Conservation (phyloP, 148 eudicot species). For the Cornus kousa region DNA sequence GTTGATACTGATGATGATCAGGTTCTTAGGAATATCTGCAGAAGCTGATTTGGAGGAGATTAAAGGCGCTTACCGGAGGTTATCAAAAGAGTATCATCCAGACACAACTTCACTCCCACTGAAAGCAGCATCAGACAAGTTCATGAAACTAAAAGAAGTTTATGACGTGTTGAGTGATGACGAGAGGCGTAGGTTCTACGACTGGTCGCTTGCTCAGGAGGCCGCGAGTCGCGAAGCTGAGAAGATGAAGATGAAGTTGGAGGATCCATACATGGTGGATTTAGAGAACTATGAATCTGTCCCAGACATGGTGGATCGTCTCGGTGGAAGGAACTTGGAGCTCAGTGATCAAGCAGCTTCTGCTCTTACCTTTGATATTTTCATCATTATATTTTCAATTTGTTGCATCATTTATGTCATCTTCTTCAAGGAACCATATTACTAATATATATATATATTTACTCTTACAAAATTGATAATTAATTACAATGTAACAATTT, state of each 20-base stretch:
- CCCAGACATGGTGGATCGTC: constrained; percentile 76
- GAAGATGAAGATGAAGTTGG: constrained; percentile 66
- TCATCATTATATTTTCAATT: constrained; percentile 49
- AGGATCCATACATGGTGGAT: constrained; percentile 68
- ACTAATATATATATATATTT: neutral
- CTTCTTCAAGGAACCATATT: constrained; percentile 64
- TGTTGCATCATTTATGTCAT: constrained; percentile 61
- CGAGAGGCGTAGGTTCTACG: constrained; percentile 67
- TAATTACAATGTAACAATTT: no score
- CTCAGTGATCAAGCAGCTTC: constrained; percentile 78
- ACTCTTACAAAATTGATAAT: neutral
- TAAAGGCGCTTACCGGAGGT: constrained; percentile 65
- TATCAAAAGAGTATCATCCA: constrained; percentile 86
- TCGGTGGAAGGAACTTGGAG: constrained; percentile 68
- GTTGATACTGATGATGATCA: constrained; percentile 16
- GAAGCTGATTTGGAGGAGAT: constrained; percentile 82
- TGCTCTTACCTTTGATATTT: constrained; percentile 72
- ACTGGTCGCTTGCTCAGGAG: constrained; percentile 86
- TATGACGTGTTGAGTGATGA: constrained; percentile 59
- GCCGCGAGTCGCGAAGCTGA: constrained; percentile 68
- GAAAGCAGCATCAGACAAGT: constrained; percentile 73
- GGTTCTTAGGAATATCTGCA: constrained; percentile 73
- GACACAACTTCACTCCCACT: constrained; percentile 83
- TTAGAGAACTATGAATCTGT: constrained; percentile 44
- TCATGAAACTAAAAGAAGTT: constrained; percentile 75